Evolutionary conservation across 768 basidiomycete genomes (phyloP).

Genomic region (Obba rivulosa): DNA sequence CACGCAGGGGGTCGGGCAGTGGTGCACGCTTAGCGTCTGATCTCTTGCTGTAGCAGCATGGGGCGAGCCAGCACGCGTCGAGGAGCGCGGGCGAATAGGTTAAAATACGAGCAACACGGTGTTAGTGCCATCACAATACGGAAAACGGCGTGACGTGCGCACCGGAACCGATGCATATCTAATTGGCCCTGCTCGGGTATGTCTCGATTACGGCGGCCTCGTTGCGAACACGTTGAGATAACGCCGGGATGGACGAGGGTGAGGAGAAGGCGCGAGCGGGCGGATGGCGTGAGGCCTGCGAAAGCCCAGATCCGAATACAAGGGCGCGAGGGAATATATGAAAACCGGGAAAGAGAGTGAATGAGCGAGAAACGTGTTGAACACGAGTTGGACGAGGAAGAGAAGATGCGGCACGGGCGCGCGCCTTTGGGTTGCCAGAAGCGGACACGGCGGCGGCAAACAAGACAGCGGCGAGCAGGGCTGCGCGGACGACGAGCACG

Average conservation of each 20-base stretch:
- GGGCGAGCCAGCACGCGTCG: constrained; percentile 9
- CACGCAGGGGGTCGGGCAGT: constrained; percentile 26
- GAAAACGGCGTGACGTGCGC: constrained; percentile 32
- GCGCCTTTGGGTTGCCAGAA: constrained; percentile 8
- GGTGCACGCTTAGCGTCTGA: constrained; percentile 60
- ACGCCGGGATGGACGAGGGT: constrained; percentile 9
- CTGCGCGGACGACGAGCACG: neutral
- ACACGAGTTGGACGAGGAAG: constrained; percentile 53
- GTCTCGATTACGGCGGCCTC: constrained; percentile 34
- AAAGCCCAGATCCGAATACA: neutral
- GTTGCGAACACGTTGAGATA: constrained; percentile 64
- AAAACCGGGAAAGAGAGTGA: constrained; percentile 24
- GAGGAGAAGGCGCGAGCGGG: constrained; percentile 5
- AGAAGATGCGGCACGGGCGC: constrained; percentile 5
- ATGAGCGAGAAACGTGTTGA: constrained; percentile 63
- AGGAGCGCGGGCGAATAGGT: constrained; percentile 15
- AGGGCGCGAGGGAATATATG: constrained; percentile 14
- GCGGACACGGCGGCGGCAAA: constrained; percentile 7
- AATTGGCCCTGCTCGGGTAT: constrained; percentile 11
- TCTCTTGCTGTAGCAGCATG: constrained; percentile 55
- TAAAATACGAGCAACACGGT: constrained; percentile 2
- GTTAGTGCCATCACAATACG: constrained; percentile 5
- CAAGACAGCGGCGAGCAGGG: constrained; percentile 3
- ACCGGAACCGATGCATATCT: constrained; percentile 80
- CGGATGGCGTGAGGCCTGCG: constrained; percentile 10